Percentiles rank a stretch among this genome's conserved stretches.
Evolutionary conservation across 495 filamentous ascomycete genomes (phyloP).

Genomic region (Neurospora terricola): DNA sequence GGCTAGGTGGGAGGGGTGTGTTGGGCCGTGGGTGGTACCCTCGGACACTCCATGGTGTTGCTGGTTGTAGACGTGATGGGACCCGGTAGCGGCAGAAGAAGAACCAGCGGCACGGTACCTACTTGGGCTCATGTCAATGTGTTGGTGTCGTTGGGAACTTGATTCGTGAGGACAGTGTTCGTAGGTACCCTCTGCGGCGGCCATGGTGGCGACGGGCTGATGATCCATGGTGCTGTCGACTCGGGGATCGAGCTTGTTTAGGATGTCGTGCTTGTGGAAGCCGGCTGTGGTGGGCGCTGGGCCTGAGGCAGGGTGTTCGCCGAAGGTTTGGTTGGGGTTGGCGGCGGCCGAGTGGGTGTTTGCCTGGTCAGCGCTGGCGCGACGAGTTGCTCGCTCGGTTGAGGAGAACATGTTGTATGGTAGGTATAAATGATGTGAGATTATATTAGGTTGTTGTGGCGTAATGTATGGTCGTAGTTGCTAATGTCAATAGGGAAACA

Average conservation of each 20-base stretch:
- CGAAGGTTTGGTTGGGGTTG: constrained; percentile 8
- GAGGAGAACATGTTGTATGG: not conserved
- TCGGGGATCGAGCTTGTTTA: constrained; percentile 57
- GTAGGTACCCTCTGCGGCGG: constrained; percentile 26
- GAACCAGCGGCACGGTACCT: constrained; percentile 5
- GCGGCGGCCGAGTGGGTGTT: not conserved
- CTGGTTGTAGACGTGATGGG: constrained; percentile 6
- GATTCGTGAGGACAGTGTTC: constrained; percentile 24
- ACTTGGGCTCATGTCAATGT: not conserved
- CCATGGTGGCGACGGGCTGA: constrained; percentile 6
- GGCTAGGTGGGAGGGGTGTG: constrained; percentile 17
- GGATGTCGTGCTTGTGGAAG: constrained; percentile 46
- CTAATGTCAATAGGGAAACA: not conserved
- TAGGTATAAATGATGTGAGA: not conserved
- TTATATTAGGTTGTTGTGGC: not conserved
- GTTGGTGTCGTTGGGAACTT: constrained; percentile 6
- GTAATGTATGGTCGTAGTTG: not conserved
- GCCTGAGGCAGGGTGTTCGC: constrained; percentile 17
- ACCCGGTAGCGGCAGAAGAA: not conserved
- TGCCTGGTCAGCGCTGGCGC: not conserved
- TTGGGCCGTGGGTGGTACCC: constrained; percentile 29
- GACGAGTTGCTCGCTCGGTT: not conserved
- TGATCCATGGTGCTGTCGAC: constrained; percentile 47
- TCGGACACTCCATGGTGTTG: constrained; percentile 12
- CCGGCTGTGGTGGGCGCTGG: constrained; percentile 26